Conservation (phyloP, 495 filamentous ascomycete genomes). For the Schizothecium vesticola region DNA sequence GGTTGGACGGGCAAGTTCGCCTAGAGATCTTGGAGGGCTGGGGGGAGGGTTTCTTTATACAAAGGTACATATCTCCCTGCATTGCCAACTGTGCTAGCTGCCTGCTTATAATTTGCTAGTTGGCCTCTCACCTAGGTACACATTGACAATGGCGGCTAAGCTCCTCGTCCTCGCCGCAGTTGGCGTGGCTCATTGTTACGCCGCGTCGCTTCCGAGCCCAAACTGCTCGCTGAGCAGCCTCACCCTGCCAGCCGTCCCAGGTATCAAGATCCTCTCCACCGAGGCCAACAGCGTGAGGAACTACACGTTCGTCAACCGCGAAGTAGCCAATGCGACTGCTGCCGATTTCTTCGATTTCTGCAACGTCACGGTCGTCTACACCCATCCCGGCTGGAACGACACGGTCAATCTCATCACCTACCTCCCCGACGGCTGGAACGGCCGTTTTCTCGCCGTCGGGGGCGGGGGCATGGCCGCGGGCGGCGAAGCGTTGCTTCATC, state of each 20-base stretch:
- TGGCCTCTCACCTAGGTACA: no score
- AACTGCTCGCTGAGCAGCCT: no score
- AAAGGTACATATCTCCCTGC: no score
- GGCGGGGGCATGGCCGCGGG: constrained; percentile 1
- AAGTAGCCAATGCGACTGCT: background rate
- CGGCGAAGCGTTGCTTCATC: background rate
- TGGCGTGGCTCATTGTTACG: no score
- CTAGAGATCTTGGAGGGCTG: no score
- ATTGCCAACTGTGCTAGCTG: no score
- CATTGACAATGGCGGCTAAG: no score
- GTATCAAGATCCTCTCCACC: background rate
- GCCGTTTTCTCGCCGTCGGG: background rate
- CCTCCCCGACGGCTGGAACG: background rate
- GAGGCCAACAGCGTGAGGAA: background rate
- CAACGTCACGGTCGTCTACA: background rate
- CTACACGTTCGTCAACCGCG: background rate
- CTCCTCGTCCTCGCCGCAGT: no score
- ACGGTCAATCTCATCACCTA: background rate
- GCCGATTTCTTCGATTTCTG: background rate
- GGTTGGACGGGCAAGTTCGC: no score
- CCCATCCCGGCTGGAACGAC: background rate
- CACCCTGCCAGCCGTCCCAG: background rate
- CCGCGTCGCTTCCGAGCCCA: no score
- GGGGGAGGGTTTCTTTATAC: no score
- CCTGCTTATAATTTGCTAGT: no score